Evolutionary conservation across 2,329 filamentous ascomycete species (phyloP), one percentile per base, ranked within the genome.

Genomic region (Sphaerulina populicola): DNA sequence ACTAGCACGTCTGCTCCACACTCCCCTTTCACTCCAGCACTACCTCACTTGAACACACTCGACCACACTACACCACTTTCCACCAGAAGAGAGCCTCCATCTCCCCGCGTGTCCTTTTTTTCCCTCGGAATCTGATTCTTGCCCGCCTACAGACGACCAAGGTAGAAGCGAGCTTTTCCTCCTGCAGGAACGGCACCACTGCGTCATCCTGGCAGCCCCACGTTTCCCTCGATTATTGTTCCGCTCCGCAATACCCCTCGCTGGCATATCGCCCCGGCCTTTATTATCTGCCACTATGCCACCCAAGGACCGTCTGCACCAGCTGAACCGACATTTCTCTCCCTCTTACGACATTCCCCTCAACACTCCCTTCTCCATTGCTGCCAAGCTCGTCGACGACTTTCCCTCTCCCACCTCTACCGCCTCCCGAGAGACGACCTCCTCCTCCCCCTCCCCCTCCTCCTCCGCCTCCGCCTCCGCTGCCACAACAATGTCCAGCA

Each of bases 321-420:
- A 82, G 67, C 77, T 83, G 66, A 77, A 78, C 59, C 75, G 77
- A 67, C 80, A 83, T 64, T 72, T 83, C 60, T 68, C 74, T 59
- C 74, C 73, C 59, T 72, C 77, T 53, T 70, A 77, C 63, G 58
- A 60, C 44, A 73, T 80, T 56, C 76, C 79, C 54, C 68, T 82
- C 51, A 82, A 82, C 68, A 82, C 80, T 21, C 79, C 79, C 49
- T 83, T 79, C 68, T 80, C 78, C 60, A 77, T 77, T 64, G 78
- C 82, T 67, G 73, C 72, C 38, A 68, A 72, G 44, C 69, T 72
- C 53, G 37, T 48, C 23, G 49, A 51, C 55, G 52, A 57, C 31
- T 48, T 49, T 40, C 42, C 41, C 33, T 30, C 39, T 11, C 40
- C 46, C 27, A 30, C 31, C 21, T 40, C 51, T 63, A 37, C 46